Base-by-base conservation (phyloP, 345 rosid genomes). In the Brassica juncea region DNA sequence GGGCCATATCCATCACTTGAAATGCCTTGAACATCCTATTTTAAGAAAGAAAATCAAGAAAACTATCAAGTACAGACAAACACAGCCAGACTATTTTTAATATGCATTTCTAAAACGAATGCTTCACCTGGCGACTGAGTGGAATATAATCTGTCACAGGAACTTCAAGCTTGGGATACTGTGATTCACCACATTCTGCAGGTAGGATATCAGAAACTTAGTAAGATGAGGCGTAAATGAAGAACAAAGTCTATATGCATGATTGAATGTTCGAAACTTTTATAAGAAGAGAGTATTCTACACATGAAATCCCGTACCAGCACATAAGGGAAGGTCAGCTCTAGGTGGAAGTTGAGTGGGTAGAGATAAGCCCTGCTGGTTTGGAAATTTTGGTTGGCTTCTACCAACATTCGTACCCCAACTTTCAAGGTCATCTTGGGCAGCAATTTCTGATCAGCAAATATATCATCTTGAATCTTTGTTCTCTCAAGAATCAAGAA, bases 311-410 rank as follows among this genome's bases (percentile, higher is more conserved):
- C 6, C 59, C 11, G 68, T 72, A 92, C 97, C 96, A 62, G 91
- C 86, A 85, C 94, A 89, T 68, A 96, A 86, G 39, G 98, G 99
- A 81, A 95, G 85, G 82, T 91, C 94, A 77, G 99, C 97, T 81
- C 90, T 84, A 64, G 86, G 87, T 42, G 99, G 98, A 77, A 95
- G 99, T 59, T 95, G 97, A 11, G 86, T 86, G n/a, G 98, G 98
- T 70, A 95, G 82, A 34, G 92, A 76, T 66, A 86, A 82, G 68
- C 81, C 68, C 60, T 86, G 90, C 54, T 89, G 94, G 76, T 85
- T 73, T 23, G 59, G 76, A 84, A 77, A 80, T 81, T 84, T 92
- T 73, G 82, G 64, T 74, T 89, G 95, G 83, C 74, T 89, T 86
- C 89, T 87, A 71, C 68, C 80, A 19, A 4, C 79, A 58, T 28